Conservation (phyloP, 148 eudicot genomes). For the Rhododendron kiyosumense region DNA sequence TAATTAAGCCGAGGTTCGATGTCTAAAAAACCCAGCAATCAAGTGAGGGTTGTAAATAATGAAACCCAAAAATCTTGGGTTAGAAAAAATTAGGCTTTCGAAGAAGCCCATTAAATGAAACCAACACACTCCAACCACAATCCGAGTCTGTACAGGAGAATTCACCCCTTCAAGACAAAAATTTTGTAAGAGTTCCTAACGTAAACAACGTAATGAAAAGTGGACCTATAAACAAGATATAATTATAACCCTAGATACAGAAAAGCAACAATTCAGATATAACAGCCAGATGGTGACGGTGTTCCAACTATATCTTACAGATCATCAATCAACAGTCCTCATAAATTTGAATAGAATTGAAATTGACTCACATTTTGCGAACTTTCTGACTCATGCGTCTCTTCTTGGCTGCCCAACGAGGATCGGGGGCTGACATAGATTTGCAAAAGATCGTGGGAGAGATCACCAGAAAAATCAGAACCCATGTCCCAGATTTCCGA, state of each 20-base stretch:
- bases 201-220: not conserved
- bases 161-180: not conserved
- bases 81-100: not conserved
- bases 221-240: not conserved
- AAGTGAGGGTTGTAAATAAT: not conserved
- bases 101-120: not conserved
- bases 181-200: not conserved
- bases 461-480: slow-evolving; percentile 38
- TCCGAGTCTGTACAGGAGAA: not conserved
- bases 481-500: slow-evolving; percentile 44
- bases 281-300: not conserved
- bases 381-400: slow-evolving; percentile 74
- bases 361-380: slow-evolving; percentile 57
- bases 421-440: slow-evolving; percentile 39
- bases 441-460: slow-evolving; percentile 32
- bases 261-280: not conserved
- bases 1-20: not conserved
- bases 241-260: not conserved
- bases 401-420: slow-evolving; percentile 48
- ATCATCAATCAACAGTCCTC: not conserved
- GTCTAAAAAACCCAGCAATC: not conserved
- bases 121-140: not conserved
- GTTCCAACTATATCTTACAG: not conserved
- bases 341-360: not conserved
- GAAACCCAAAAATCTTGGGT: not conserved